A percentile compares a stretch with the other conserved stretches of the same genome.
Evolutionary conservation across 345 rosid species (phyloP).

Genomic region (Salix viminalis): DNA sequence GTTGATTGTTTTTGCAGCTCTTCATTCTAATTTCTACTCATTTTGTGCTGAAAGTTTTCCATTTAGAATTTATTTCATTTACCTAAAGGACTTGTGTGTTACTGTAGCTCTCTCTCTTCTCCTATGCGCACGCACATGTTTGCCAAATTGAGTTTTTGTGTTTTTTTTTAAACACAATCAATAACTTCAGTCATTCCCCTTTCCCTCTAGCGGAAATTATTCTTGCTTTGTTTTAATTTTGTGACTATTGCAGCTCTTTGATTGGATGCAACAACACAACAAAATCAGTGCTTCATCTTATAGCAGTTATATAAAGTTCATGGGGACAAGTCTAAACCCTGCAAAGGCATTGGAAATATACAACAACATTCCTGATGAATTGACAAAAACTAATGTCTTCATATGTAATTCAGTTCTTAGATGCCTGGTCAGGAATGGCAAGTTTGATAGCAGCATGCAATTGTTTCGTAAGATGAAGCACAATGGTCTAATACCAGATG

Average conservation of each 20-base stretch:
- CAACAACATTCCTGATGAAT: slow-evolving; percentile 53
- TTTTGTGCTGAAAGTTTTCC: too few relatives aligned
- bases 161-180: background rate
- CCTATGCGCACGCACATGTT: too few relatives aligned
- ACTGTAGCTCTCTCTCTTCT: too few relatives aligned
- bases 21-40: too few relatives aligned
- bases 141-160: background rate
- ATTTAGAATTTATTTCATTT: too few relatives aligned
- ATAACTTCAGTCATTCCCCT: background rate
- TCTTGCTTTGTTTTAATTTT: background rate
- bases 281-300: slow-evolving; percentile 64
- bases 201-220: background rate
- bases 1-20: too few relatives aligned
- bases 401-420: slow-evolving; percentile 79
- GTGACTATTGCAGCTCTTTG: slow-evolving; percentile 61
- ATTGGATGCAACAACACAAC: slow-evolving; percentile 78
- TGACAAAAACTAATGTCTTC: slow-evolving; percentile 58
- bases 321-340: slow-evolving; percentile 55
- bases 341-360: slow-evolving; percentile 70
- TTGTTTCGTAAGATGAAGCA: slow-evolving; percentile 89
- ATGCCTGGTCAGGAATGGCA: slow-evolving; percentile 72
- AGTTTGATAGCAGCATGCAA: slow-evolving; percentile 52
- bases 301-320: slow-evolving; percentile 67
- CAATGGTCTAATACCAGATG: slow-evolving; percentile 78
- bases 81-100: too few relatives aligned